Conservation (phyloP, 2,329 filamentous ascomycete genomes). For the Mariannaea sp. region DNA sequence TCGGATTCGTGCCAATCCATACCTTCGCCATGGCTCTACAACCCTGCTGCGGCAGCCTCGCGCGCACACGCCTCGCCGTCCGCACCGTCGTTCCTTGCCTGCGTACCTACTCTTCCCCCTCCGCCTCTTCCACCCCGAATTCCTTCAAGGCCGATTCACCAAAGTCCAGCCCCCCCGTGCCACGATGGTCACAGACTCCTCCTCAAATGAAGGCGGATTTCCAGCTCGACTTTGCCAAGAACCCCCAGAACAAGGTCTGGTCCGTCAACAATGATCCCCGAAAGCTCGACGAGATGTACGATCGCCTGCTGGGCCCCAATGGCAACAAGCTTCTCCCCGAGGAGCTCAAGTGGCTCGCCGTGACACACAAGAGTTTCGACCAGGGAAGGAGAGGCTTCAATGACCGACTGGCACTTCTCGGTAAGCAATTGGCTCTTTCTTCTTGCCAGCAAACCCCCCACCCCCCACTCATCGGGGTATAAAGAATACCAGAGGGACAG, state of each 20-base stretch:
- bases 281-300: conserved; percentile 78
- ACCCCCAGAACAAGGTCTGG: conserved; percentile 60
- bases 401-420: conserved; percentile 86
- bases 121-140: conserved; percentile 31
- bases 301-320: conserved; percentile 71
- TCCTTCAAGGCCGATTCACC: conserved; percentile 33
- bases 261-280: conserved; percentile 75
- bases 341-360: conserved; percentile 93
- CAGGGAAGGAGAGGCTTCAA: conserved; percentile 94
- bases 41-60: conserved; percentile 40
- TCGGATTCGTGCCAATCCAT: not conserved
- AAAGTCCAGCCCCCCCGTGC: conserved; percentile 38
- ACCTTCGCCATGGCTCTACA: conserved; percentile 41
- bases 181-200: conserved; percentile 75
- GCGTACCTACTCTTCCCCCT: conserved; percentile 40
- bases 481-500: no score
- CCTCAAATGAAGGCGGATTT: conserved; percentile 71
- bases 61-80: conserved; percentile 32
- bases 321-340: conserved; percentile 79
- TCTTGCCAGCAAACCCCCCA: no score
- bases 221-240: conserved; percentile 62
- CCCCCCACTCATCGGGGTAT: no score
- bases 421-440: conserved; percentile 56
- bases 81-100: conserved; percentile 32
- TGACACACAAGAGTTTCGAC: conserved; percentile 98